Evolutionary conservation across 208 protist genomes (phyloP).

Genomic region (Acanthamoeba culbertsoni): DNA sequence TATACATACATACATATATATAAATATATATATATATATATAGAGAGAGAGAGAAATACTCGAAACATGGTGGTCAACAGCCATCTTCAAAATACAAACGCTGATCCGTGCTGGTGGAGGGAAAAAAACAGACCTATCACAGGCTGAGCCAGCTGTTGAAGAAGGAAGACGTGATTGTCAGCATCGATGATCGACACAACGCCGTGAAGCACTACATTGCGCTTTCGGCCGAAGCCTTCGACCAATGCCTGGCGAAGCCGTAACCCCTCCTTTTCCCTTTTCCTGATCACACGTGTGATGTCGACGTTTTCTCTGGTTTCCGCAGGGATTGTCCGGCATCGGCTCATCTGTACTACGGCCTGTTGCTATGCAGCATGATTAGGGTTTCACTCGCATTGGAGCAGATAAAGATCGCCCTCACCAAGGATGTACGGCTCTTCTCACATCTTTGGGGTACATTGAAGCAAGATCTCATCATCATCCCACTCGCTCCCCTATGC

Average conservation of each 20-base stretch:
- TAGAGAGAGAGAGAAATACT: too few species aligned
- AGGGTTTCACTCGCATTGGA: background rate
- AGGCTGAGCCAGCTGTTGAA: background rate
- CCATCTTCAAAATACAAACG: background rate
- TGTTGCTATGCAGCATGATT: background rate
- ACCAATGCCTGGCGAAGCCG: background rate
- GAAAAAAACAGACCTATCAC: background rate
- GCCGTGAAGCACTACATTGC: background rate
- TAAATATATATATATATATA: too few species aligned
- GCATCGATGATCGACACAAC: background rate
- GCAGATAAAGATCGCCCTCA: background rate
- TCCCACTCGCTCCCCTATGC: too few species aligned
- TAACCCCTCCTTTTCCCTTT: background rate
- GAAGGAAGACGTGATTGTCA: background rate
- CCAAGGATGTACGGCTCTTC: background rate
- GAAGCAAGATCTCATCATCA: background rate
- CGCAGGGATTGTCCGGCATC: background rate
- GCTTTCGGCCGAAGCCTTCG: background rate
- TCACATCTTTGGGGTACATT: background rate
- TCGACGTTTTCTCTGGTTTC: background rate
- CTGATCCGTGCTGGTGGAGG: too few species aligned
- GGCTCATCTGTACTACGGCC: background rate
- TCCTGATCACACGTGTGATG: background rate
- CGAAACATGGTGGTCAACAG: too few species aligned
- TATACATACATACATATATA: too few species aligned